Percentiles rank a stretch among this genome's conserved stretches.
Conservation (phyloP, 306 rosid species). For the Ormosia emarginata region DNA sequence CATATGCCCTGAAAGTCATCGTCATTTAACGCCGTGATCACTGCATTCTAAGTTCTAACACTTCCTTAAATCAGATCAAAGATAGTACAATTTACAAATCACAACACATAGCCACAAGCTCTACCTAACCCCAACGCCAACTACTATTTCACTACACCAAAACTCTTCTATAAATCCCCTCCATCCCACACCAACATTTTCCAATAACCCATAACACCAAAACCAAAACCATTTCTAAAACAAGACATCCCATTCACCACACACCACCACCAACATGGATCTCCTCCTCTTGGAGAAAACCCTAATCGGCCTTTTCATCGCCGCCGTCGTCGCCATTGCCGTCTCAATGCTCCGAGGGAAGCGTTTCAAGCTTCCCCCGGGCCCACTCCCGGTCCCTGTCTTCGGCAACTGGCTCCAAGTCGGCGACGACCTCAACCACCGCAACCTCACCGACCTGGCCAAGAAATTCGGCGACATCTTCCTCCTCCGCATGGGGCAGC, state of each 20-base stretch:
- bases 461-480: slow-evolving; percentile 73
- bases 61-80: too few species aligned
- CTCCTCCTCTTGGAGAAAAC: slow-evolving; percentile 83
- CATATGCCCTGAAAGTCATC: neutral
- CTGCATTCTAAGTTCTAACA: too few species aligned
- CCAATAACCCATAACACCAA: neutral
- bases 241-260: neutral
- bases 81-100: too few species aligned
- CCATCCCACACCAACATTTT: neutral
- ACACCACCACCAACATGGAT: slow-evolving; percentile 45
- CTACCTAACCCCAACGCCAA: slow-evolving; percentile 8
- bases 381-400: slow-evolving; percentile 70
- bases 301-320: slow-evolving; percentile 58
- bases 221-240: neutral
- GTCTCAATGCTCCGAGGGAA: slow-evolving; percentile 68
- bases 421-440: slow-evolving; percentile 93
- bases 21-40: neutral
- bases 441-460: slow-evolving; percentile 70
- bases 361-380: slow-evolving; percentile 84
- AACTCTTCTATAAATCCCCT: neutral
- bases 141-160: neutral
- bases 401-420: slow-evolving; percentile 97
- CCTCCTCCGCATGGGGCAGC: slow-evolving; percentile 90
- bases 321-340: slow-evolving; percentile 43
- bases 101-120: neutral